A percentile compares a stretch with the other conserved stretches of the same genome.
phyloP scores from a whole-genome alignment of 352 stramenopile species.

The Phytophthora sansomeana region DNA sequence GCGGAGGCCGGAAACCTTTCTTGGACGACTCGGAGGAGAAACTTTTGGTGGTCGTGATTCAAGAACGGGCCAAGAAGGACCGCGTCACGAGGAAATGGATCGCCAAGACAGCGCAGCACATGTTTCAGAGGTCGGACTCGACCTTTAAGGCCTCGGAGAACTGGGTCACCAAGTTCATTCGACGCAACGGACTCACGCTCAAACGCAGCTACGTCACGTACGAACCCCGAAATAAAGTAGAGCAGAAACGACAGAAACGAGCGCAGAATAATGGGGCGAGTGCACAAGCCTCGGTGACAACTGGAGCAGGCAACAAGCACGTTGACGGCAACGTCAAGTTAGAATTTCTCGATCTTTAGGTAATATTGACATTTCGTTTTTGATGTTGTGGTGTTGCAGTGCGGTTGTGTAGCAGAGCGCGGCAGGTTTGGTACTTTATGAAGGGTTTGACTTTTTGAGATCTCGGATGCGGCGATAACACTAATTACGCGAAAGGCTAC shows the following conservation, averaged over 20 bases:
- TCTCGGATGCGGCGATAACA: not conserved
- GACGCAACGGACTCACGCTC: slow-evolving; percentile 76
- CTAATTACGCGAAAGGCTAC: not conserved
- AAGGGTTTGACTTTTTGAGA: not conserved
- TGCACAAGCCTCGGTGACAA: not conserved
- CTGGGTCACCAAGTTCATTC: slow-evolving; percentile 88
- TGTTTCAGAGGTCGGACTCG: slow-evolving; percentile 79
- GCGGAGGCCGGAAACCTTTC: slow-evolving; percentile 75
- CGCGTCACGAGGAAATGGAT: slow-evolving; percentile 86
- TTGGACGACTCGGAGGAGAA: slow-evolving; percentile 77
- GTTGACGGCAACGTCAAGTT: slow-evolving; percentile 4
- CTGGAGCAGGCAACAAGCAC: slow-evolving; percentile 21
- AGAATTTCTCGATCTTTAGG: not conserved
- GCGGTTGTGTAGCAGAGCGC: slow-evolving; percentile 22
- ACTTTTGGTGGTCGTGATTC: slow-evolving; percentile 76
- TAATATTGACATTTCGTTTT: not conserved
- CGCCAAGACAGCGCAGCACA: slow-evolving; percentile 84
- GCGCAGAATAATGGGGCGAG: slow-evolving; percentile 2
- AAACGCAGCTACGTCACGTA: slow-evolving; percentile 84
- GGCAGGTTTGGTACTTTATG: not conserved
- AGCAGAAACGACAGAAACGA: slow-evolving; percentile 11
- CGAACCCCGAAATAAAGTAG: slow-evolving; percentile 45
- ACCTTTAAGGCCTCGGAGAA: slow-evolving; percentile 85
- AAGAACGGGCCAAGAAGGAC: slow-evolving; percentile 82
- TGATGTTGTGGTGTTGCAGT: slow-evolving; percentile 11